These are phyloP conservation scores for Mortierella sp. DNA, from an alignment of 371 early-diverging fungal species.

Conservation along the genomic window DNA sequence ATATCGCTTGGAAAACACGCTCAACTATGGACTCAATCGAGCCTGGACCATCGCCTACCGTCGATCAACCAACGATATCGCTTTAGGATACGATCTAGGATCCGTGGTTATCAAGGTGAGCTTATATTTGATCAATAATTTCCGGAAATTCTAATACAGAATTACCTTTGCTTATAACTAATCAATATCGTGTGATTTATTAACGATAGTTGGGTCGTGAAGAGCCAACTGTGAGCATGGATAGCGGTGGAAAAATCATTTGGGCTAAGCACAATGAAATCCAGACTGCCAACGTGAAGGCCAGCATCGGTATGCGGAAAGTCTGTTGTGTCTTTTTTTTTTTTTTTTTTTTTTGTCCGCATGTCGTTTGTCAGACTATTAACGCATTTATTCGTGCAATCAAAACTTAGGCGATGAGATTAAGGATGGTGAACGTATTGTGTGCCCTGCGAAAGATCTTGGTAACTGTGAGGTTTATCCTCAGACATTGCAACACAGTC, in stretches of 20 bases:
- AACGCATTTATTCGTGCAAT: not conserved
- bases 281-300: conserved; percentile 93
- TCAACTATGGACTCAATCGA: conserved; percentile 97
- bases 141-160: not conserved
- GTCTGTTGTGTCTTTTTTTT: not conserved
- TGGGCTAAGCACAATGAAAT: conserved; percentile 98
- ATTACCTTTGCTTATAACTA: not conserved
- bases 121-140: not conserved
- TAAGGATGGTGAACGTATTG: conserved; percentile 93
- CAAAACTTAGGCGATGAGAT: conserved; percentile 63
- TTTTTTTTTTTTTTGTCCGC: not conserved
- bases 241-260: conserved; percentile 94
- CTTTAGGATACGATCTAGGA: conserved; percentile 97
- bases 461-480: conserved; percentile 98
- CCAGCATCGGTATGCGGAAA: conserved; percentile 58
- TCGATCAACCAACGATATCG: conserved; percentile 89
- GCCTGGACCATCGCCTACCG: conserved; percentile 94
- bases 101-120: conserved; percentile 88
- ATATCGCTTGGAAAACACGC: conserved; percentile 93
- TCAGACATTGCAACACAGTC: conserved; percentile 94
- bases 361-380: not conserved
- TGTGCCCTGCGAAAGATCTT: conserved; percentile 91
- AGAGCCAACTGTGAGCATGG: conserved; percentile 97
- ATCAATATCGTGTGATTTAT: not conserved
- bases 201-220: conserved; percentile 83